A percentile compares a stretch with the other conserved stretches of the same genome.
These are phyloP conservation scores for Verticillium zaregamsianum DNA, from an alignment of 2,329 filamentous ascomycete species.

Conservation along the genomic window DNA sequence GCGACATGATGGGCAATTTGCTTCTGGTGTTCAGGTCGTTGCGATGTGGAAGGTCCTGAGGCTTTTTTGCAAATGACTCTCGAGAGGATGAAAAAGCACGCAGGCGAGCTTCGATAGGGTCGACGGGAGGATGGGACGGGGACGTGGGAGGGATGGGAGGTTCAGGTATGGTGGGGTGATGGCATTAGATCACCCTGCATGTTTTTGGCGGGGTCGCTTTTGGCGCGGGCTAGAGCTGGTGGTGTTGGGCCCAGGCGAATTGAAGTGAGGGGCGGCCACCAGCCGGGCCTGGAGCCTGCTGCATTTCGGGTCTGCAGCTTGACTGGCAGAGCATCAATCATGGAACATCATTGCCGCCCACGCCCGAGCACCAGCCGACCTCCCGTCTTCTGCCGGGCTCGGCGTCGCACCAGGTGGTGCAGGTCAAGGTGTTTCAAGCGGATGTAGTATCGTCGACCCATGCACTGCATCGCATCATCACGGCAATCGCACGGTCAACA, in stretches of 20 bases:
- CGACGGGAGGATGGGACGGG: conserved; percentile 10
- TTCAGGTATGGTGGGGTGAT: conserved; percentile 16
- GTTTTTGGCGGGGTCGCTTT: conserved; percentile 18
- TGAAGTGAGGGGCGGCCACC: neutral
- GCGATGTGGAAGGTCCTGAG: conserved; percentile 16
- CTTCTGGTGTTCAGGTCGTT: conserved; percentile 7
- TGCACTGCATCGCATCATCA: too few relatives aligned
- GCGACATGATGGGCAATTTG: conserved; percentile 69
- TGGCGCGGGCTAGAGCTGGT: conserved; percentile 6
- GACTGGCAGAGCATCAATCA: neutral
- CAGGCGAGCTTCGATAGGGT: conserved; percentile 13
- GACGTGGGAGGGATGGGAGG: conserved; percentile 5
- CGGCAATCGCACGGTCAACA: too few relatives aligned
- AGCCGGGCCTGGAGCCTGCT: too few relatives aligned
- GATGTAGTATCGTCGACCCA: too few relatives aligned
- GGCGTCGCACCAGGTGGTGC: too few relatives aligned
- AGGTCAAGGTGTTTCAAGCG: too few relatives aligned
- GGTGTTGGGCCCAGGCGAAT: neutral
- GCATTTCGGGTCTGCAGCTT: too few relatives aligned
- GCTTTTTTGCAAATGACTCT: conserved; percentile 12
- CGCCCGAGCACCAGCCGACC: neutral
- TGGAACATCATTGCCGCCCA: neutral
- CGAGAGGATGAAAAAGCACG: conserved; percentile 7
- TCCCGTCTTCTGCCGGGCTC: neutral
- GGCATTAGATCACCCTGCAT: conserved; percentile 11